Base-by-base conservation (phyloP, 2,329 filamentous ascomycete genomes). In the Elsinoe batatas region DNA sequence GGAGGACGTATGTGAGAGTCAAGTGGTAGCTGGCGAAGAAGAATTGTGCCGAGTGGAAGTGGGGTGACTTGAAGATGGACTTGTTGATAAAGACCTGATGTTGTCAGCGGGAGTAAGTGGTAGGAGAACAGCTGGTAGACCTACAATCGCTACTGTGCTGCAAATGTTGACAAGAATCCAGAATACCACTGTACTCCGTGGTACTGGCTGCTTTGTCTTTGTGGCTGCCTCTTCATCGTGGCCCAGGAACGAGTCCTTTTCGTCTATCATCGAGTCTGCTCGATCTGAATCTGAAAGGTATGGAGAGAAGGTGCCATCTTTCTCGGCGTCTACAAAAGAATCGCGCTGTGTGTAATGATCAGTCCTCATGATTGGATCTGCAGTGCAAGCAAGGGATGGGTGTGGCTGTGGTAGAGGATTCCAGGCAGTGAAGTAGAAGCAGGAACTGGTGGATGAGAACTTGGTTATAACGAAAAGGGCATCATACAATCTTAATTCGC, bases 1-100 rank as follows among this genome's bases (percentile, higher is more conserved):
- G 76, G 7, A 82, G 83, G 2, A 80, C 63, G 68, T 77, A 84
- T 22, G 83, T 87, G 64, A 85, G 72, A 64, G 79, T 72, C 70
- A 87, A 86, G 69, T 87, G 83, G 69, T 85, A 85, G 54, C 79
- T 74, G 53, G 83, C 83, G 63, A 87, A 87, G 84, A 74, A 13
- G 76, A 57, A 49, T 44, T 60, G 58, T 13, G 56, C 53, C 1
- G 37, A 15, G 20, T 56, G 54, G 46, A 58, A 58, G 26, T 42
- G 43, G n/a, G 56, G 54, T 7, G 53, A 42, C 17, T 37, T 30
- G 53, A 60, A 60, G 46, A 60, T 57, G 43, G 54, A 53, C 30
- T 60, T 60, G 55, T 60, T 60, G 54, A 58, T 53, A 36, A 58
- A 60, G 26, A 60, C 53, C 53, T 55, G 42, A 18, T n/a, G 11